These are phyloP conservation scores for Talaromyces liani DNA, from an alignment of 495 filamentous ascomycete genomes.

Conservation along the genomic window DNA sequence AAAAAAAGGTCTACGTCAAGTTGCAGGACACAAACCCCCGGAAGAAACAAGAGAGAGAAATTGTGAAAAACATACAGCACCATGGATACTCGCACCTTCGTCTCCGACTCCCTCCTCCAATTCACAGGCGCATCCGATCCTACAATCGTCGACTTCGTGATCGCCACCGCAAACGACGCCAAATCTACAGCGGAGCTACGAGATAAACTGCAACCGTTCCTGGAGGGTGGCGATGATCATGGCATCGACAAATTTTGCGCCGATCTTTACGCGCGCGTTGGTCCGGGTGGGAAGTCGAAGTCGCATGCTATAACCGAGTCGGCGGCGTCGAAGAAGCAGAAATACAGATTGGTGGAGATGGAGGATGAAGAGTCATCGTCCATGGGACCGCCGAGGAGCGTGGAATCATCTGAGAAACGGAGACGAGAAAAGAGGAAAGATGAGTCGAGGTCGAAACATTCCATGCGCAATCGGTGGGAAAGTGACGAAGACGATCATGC, in stretches of 20 bases:
- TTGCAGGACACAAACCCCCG: not conserved
- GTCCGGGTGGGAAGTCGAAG: slow-evolving; percentile 17
- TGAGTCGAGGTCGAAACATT: slow-evolving; percentile 11
- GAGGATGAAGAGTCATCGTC: slow-evolving; percentile 40
- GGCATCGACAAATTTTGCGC: slow-evolving; percentile 45
- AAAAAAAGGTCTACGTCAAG: not conserved
- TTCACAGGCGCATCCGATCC: slow-evolving; percentile 54
- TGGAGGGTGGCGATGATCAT: slow-evolving; percentile 39
- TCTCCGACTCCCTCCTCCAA: slow-evolving; percentile 40
- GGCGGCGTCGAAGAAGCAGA: slow-evolving; percentile 42
- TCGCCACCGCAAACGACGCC: slow-evolving; percentile 49
- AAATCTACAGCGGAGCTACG: slow-evolving; percentile 45
- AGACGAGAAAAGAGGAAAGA: slow-evolving; percentile 28
- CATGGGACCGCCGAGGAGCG: slow-evolving; percentile 34
- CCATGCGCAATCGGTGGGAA: slow-evolving; percentile 4
- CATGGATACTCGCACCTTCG: slow-evolving; percentile 38
- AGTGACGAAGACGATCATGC: slow-evolving; percentile 1
- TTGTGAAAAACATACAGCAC: slow-evolving; percentile 4
- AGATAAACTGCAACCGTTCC: slow-evolving; percentile 46
- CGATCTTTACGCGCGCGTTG: slow-evolving; percentile 44
- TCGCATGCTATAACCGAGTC: slow-evolving; percentile 13
- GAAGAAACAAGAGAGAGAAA: not conserved
- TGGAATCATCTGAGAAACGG: slow-evolving; percentile 19
- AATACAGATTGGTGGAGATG: slow-evolving; percentile 79
- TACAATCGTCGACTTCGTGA: slow-evolving; percentile 55